Base-by-base conservation (phyloP, 805 yeast species). In the Millerozyma acaciae region DNA sequence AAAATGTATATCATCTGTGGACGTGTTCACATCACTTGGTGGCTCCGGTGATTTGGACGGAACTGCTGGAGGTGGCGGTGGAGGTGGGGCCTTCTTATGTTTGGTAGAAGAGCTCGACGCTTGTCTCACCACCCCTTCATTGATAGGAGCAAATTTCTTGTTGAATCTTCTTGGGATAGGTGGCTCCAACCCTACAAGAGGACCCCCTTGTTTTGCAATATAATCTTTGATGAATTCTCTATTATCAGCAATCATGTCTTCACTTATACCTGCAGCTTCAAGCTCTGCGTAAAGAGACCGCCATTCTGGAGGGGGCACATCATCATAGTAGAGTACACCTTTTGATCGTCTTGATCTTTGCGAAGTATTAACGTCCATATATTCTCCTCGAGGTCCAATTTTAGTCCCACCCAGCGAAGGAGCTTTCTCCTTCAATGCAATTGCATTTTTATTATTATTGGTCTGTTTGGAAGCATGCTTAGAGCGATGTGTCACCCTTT, bases 401-500 rank as follows among this genome's bases (percentile, higher is more conserved):
- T 45, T 50, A 10, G 33, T 36, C 6, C 28, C 40, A 5, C 36
- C 48, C 15, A 17, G 32, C 7, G 62, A 59, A 10, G 41, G 43
- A 6, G 47, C 57, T 1, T 62, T 65, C 18, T 65, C 65, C 54
- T 81, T 78, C 54, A 86, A 63, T 7, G 89, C 93, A 43, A 89
- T 75, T 3, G 97, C 96, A 48, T 85, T 86, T 48, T 84, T 87
- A 62, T 90, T 93, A 51, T 77, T 79, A 9, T 79, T 67, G 0
- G 98, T 93, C 39, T 81, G 84, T 58, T 84, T 88, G 20, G 94
- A 81, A 1, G 84, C 97, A 57, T 88, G 78, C 55, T 87, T 90
- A 35, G 79, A 82, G 41, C 90, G 74, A 30, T 73, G 65, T 9
- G 76, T 67, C 3, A 93, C 88, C 40, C 87, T 72, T 55, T 89